phyloP scores from a whole-genome alignment of 495 filamentous ascomycete species.

The Talaromyces adpressus region DNA sequence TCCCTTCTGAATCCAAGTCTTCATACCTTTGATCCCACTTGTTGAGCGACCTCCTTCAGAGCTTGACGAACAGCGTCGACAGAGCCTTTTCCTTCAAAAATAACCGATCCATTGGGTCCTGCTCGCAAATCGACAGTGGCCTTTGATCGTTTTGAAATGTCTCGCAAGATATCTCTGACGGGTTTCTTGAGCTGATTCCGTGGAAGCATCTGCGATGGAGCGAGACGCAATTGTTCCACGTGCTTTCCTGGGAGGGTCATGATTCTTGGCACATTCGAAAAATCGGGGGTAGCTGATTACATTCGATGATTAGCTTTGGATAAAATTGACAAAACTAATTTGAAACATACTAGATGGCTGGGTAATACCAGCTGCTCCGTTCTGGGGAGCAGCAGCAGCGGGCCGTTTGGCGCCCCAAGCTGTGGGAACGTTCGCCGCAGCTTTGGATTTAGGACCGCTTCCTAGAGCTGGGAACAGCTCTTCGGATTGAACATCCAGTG shows the following conservation, averaged over 20 bases:
- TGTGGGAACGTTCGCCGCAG: conserved; percentile 48
- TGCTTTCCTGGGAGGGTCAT: conserved; percentile 73
- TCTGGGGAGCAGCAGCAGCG: conserved; percentile 51
- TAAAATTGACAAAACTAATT: not conserved
- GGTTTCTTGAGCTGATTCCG: conserved; percentile 74
- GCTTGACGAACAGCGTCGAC: conserved; percentile 71
- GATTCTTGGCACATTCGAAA: conserved; percentile 43
- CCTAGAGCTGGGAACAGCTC: conserved; percentile 88
- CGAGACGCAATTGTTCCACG: conserved; percentile 64
- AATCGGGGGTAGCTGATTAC: conserved; percentile 1
- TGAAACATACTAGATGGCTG: conserved; percentile 35
- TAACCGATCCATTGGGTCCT: conserved; percentile 56
- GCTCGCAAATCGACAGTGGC: conserved; percentile 71
- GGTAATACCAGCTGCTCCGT: conserved; percentile 44
- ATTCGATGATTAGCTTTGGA: not conserved
- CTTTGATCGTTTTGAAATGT: conserved; percentile 82
- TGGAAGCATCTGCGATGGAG: conserved; percentile 63
- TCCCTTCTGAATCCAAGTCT: not conserved
- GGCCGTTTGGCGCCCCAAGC: conserved; percentile 63
- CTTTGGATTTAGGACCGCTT: conserved; percentile 56
- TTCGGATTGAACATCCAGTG: conserved; percentile 74
- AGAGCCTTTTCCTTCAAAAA: conserved; percentile 76
- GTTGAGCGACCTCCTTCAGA: conserved; percentile 74
- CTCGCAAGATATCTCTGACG: conserved; percentile 70
- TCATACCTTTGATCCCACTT: conserved; percentile 75